phyloP scores from a whole-genome alignment of 2,329 filamentous ascomycete species.

The Penicillium crustosum region DNA sequence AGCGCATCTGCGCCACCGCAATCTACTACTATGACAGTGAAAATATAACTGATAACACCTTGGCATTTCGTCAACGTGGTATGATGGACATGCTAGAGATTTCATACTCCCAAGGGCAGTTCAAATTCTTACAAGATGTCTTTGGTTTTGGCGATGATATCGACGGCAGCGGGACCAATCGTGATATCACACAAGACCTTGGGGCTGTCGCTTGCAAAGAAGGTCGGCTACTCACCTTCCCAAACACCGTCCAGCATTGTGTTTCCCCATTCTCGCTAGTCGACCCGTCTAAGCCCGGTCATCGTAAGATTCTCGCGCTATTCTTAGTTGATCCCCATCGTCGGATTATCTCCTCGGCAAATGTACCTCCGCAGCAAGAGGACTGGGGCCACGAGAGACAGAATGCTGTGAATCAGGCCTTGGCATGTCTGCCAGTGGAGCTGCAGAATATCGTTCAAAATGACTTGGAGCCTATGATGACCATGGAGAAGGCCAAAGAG shows the following conservation, averaged over 20 bases:
- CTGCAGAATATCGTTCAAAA: slow-evolving; percentile 28
- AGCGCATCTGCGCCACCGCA: slow-evolving; percentile 63
- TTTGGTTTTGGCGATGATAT: slow-evolving; percentile 10
- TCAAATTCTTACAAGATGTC: slow-evolving; percentile 15
- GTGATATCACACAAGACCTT: slow-evolving; percentile 15
- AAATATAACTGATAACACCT: slow-evolving; percentile 57
- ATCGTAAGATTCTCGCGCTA: slow-evolving; percentile 58
- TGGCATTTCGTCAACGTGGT: slow-evolving; percentile 51
- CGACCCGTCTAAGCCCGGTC: slow-evolving; percentile 54
- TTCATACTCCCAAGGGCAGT: slow-evolving; percentile 5
- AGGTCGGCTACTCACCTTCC: slow-evolving; percentile 15
- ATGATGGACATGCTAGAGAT: slow-evolving; percentile 27
- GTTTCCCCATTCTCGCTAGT: slow-evolving; percentile 52
- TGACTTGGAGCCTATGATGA: slow-evolving; percentile 29
- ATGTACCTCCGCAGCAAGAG: slow-evolving; percentile 54
- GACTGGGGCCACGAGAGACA: slow-evolving; percentile 7
- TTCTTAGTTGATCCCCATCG: slow-evolving; percentile 59
- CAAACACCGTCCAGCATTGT: slow-evolving; percentile 50
- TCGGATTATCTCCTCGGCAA: slow-evolving; percentile 53
- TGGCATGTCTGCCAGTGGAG: slow-evolving; percentile 12
- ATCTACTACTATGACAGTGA: slow-evolving; percentile 65
- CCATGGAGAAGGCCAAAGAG: slow-evolving; percentile 39
- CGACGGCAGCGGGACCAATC: slow-evolving; percentile 21
- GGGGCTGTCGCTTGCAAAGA: slow-evolving; percentile 16
- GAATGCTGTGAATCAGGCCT: background rate